Evolutionary conservation across 108 stramenopile genomes (phyloP).

Genomic region (Pelagomonas calceolata): DNA sequence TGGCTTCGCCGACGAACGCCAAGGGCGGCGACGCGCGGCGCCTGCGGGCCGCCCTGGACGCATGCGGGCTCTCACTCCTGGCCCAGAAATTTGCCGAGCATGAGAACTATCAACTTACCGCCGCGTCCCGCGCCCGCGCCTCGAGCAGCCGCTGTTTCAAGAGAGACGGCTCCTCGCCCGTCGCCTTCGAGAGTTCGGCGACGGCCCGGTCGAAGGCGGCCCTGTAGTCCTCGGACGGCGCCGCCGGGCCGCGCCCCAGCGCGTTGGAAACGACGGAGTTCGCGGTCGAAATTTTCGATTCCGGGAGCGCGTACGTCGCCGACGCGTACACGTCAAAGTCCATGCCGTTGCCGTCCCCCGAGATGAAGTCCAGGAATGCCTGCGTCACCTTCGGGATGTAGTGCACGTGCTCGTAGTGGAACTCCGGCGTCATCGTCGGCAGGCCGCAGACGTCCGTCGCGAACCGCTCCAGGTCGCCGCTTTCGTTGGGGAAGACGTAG

Average conservation of each 20-base stretch:
- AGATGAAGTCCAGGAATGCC: slow-evolving; percentile 22
- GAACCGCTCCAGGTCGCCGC: neutral
- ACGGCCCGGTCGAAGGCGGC: neutral
- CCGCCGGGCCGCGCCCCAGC: neutral
- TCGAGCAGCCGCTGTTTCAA: neutral
- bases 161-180: neutral
- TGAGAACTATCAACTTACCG: too few species aligned
- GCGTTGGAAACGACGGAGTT: neutral
- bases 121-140: neutral
- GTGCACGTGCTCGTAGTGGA: slow-evolving; percentile 20
- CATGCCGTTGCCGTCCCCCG: slow-evolving; percentile 3
- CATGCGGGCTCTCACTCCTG: too few species aligned
- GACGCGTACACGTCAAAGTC: slow-evolving; percentile 12
- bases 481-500: slow-evolving; percentile 25
- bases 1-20: too few species aligned
- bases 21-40: too few species aligned
- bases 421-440: slow-evolving; percentile 10
- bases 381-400: slow-evolving; percentile 19
- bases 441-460: slow-evolving; percentile 19
- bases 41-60: too few species aligned
- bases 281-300: neutral
- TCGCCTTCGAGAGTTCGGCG: neutral
- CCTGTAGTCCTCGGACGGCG: neutral
- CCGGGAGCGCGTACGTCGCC: neutral
- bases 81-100: too few species aligned